phyloP scores from a whole-genome alignment of 2,329 filamentous ascomycete genomes.

The Clarireedia monteithiana region DNA sequence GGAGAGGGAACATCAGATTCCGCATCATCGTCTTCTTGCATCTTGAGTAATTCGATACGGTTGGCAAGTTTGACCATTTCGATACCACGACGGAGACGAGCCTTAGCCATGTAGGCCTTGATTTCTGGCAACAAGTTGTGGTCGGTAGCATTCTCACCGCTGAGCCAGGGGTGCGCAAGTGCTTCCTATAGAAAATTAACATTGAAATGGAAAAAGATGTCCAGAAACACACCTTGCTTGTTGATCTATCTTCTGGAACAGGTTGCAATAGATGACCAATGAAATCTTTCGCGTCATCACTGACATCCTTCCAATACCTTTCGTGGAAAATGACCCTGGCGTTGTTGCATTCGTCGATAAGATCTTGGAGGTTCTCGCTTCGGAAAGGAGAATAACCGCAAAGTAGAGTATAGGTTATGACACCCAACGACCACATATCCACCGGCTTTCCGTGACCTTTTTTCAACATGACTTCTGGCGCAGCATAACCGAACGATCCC shows the following conservation, averaged over 20 bases:
- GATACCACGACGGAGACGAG: conserved; percentile 85
- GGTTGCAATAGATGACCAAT: conserved; percentile 76
- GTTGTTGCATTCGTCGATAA: conserved; percentile 88
- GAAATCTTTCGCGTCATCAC: conserved; percentile 89
- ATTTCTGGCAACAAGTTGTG: conserved; percentile 98
- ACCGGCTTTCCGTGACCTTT: conserved; percentile 95
- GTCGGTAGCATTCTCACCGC: conserved; percentile 82
- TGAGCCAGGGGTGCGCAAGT: conserved; percentile 79
- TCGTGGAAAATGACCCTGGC: conserved; percentile 90
- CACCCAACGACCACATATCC: conserved; percentile 98
- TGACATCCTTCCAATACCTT: conserved; percentile 97
- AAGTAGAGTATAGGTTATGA: conserved; percentile 96
- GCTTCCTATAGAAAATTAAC: conserved; percentile 50
- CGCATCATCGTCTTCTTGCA: conserved; percentile 83
- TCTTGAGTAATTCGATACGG: conserved; percentile 88
- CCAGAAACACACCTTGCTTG: conserved; percentile 54
- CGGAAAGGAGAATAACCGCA: conserved; percentile 98
- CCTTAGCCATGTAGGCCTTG: conserved; percentile 85
- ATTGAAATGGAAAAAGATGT: not conserved
- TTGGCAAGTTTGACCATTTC: conserved; percentile 94
- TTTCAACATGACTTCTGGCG: conserved; percentile 97
- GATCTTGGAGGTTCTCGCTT: conserved; percentile 83
- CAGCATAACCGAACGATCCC: conserved; percentile 94
- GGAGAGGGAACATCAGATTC: conserved; percentile 56
- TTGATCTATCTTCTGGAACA: conserved; percentile 66